Evolutionary conservation across 352 stramenopile genomes (phyloP), one percentile per base, ranked within the genome.

Genomic region (Globisporangium middletonii): DNA sequence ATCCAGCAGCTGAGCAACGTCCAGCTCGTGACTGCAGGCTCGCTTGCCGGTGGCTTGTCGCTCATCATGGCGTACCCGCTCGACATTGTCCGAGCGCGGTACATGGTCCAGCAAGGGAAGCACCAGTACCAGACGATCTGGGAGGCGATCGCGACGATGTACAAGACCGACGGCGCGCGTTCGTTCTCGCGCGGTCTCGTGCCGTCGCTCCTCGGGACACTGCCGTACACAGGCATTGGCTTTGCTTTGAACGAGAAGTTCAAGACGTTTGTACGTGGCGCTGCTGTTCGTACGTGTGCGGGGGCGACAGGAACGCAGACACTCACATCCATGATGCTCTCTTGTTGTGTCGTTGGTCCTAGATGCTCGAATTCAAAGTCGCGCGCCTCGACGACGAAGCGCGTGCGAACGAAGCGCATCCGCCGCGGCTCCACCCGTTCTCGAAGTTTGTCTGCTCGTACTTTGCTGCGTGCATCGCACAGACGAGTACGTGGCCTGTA

Each of bases 401-500:
- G 33, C 50, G 44, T 57, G 44, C 16, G 7, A 67, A 65, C 5
- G 62, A 55, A 2, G 9, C 30, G 33, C 50, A 55, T 19, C 41
- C 63, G 15, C 50, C 64, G 26, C 65, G 63, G 33, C 52, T 92
- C 26, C 85, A 92, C 45, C 77, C 84, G 19, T 67, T 89, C 30
- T 86, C 82, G 54, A 94, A 94, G 71, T 87, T 94, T 55, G 50
- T 86, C 27, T 94, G 84, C 59, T 91, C 82, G 15, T 94, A 90
- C 47, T 83, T 94, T 44, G 84, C 84, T 6, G 84, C 80, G 11
- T 92, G 82, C 53, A 89, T 94, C 37, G 84, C 84, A 30, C 84
- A 94, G 60, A 94, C 84, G 49, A 76, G 83, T 94, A 73, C 41
- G 73, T 50, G 28, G n/a, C n/a, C n/a, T n/a, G n/a, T n/a, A n/a